phyloP scores from a whole-genome alignment of 129 eudicot species.

The Artemisia tridentata region DNA sequence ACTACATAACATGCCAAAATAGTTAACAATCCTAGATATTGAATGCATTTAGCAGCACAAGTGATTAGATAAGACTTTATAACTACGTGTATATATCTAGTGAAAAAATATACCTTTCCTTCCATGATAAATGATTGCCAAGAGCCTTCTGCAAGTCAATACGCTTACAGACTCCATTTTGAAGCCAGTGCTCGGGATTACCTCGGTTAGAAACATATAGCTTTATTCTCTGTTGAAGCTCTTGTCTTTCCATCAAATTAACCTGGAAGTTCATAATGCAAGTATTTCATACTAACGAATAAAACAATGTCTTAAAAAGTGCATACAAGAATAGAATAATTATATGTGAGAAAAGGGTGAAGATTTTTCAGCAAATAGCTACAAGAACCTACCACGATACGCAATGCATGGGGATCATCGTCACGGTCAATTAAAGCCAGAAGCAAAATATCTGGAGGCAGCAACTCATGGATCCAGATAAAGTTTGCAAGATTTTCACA shows the following conservation, averaged over 20 bases:
- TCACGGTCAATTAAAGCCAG: slow-evolving; percentile 89
- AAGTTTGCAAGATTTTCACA: slow-evolving; percentile 77
- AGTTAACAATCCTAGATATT: not conserved
- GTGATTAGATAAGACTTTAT: not conserved
- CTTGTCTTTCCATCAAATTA: slow-evolving; percentile 84
- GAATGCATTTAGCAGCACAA: not conserved
- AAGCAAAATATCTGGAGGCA: slow-evolving; percentile 88
- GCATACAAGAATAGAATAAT: not conserved
- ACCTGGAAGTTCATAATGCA: slow-evolving; percentile 44
- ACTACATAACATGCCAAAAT: not conserved
- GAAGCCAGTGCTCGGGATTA: slow-evolving; percentile 95
- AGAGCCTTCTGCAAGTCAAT: slow-evolving; percentile 84
- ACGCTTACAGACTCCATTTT: slow-evolving; percentile 70
- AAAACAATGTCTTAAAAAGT: not conserved
- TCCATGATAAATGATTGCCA: slow-evolving; percentile 94
- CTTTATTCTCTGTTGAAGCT: slow-evolving; percentile 87
- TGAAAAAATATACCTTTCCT: slow-evolving; percentile 52
- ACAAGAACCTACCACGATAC: slow-evolving; percentile 61
- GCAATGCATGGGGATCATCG: slow-evolving; percentile 96
- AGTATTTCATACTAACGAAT: not conserved
- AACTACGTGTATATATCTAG: not conserved
- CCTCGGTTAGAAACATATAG: slow-evolving; percentile 69
- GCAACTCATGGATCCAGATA: slow-evolving; percentile 95
- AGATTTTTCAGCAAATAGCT: not conserved
- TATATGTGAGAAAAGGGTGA: not conserved